Conservation (phyloP, 2,329 filamentous ascomycete genomes). For the Colletotrichum higginsianum region DNA sequence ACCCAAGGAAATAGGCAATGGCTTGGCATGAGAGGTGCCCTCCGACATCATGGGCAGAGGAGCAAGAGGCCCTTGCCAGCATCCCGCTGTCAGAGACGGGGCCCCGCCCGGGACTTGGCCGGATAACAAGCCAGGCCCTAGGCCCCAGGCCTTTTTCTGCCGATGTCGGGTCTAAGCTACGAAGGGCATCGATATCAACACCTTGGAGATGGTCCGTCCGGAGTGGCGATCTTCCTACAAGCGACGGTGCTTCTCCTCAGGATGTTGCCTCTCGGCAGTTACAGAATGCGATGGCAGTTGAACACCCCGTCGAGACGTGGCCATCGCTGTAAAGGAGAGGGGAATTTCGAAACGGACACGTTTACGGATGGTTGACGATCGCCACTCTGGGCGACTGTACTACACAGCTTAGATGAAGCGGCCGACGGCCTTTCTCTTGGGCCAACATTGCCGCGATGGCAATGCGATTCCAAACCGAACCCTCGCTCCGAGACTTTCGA, state of each 20-base stretch:
- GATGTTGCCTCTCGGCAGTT: neutral
- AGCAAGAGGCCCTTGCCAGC: conserved; percentile 25
- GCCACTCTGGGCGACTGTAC: no score
- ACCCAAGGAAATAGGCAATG: neutral
- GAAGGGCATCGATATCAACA: neutral
- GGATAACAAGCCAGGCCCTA: neutral
- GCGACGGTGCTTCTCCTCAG: neutral
- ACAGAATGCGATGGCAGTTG: neutral
- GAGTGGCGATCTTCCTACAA: neutral
- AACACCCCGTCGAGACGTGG: neutral
- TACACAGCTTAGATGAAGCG: neutral
- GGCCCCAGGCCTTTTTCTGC: neutral
- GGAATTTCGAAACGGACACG: neutral
- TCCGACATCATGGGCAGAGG: neutral
- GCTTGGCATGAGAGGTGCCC: neutral
- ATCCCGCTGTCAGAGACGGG: conserved; percentile 31
- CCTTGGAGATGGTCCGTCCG: neutral
- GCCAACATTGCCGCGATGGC: neutral
- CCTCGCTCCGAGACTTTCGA: no score
- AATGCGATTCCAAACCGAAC: neutral
- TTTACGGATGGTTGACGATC: neutral
- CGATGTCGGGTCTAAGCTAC: neutral
- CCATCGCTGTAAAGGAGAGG: neutral
- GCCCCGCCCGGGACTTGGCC: conserved; percentile 7
- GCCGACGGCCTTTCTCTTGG: neutral